Evolutionary conservation across 2,329 filamentous ascomycete species (phyloP).

Genomic region (Cladophialophora carrionii): DNA sequence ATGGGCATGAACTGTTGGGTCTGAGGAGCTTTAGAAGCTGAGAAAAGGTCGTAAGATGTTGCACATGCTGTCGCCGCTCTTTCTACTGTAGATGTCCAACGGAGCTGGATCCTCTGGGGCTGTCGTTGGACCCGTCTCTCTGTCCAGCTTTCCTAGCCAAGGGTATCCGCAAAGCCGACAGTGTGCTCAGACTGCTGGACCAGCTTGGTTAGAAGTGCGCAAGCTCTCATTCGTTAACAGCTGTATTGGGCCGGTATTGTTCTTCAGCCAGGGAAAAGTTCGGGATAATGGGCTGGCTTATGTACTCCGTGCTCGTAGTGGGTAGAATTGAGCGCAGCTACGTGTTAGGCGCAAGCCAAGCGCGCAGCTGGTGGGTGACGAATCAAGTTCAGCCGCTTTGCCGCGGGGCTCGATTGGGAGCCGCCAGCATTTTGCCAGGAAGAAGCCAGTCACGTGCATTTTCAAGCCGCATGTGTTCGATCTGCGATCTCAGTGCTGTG

Average conservation of each 20-base stretch:
- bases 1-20: background rate
- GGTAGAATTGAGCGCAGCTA: no score
- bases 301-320: background rate
- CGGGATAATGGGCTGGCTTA: background rate
- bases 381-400: background rate
- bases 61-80: conserved; percentile 1
- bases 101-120: conserved; percentile 1
- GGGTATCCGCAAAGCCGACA: conserved; percentile 13
- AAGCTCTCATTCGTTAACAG: conserved; percentile 16
- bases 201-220: background rate
- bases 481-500: background rate
- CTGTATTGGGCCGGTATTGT: conserved; percentile 3
- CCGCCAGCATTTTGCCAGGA: background rate
- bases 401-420: background rate
- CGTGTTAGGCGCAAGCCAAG: conserved; percentile 1
- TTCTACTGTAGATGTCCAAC: background rate
- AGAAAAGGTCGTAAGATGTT: background rate
- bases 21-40: background rate
- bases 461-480: background rate
- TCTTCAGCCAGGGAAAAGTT: conserved; percentile 17
- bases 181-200: conserved; percentile 22
- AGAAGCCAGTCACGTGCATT: background rate
- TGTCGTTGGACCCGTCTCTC: background rate
- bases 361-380: background rate
- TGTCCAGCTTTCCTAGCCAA: background rate